phyloP scores from a whole-genome alignment of 805 yeast species.

The Isabelozyma rhagii region DNA sequence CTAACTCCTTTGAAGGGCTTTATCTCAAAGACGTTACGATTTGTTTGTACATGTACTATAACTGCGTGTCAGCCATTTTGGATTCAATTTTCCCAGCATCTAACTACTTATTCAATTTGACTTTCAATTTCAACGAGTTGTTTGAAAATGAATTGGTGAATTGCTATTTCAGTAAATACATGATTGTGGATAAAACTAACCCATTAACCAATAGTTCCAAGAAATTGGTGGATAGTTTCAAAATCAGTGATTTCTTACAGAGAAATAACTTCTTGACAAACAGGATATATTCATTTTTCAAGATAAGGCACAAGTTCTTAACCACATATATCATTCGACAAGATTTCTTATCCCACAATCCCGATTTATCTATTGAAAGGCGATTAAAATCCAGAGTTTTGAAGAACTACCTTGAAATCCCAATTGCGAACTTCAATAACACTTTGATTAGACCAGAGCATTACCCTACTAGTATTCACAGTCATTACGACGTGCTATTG shows the following conservation, averaged over 20 bases:
- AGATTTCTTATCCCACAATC: neutral
- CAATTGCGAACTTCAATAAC: constrained; percentile 3
- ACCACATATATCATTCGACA: neutral
- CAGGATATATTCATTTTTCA: constrained; percentile 20
- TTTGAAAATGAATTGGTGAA: constrained; percentile 6
- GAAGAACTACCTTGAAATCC: constrained; percentile 7
- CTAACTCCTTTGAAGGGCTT: neutral
- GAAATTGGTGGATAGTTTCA: neutral
- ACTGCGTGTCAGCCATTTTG: constrained; percentile 17
- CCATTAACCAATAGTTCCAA: neutral
- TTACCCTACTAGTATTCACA: constrained; percentile 5
- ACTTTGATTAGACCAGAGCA: constrained; percentile 8
- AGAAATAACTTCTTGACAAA: constrained; percentile 22
- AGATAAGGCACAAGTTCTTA: constrained; percentile 14
- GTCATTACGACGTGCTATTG: neutral
- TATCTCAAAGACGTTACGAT: constrained; percentile 13
- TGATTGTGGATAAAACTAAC: constrained; percentile 1
- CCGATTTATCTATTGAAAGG: neutral
- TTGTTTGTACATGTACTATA: constrained; percentile 18
- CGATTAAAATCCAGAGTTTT: constrained; percentile 11
- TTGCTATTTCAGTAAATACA: constrained; percentile 4
- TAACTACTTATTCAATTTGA: constrained; percentile 17
- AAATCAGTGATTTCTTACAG: constrained; percentile 14
- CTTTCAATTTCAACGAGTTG: constrained; percentile 11
- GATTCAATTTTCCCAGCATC: constrained; percentile 20